Base-by-base conservation (phyloP, 2,329 filamentous ascomycete species). In the Escovopsis sp. region DNA sequence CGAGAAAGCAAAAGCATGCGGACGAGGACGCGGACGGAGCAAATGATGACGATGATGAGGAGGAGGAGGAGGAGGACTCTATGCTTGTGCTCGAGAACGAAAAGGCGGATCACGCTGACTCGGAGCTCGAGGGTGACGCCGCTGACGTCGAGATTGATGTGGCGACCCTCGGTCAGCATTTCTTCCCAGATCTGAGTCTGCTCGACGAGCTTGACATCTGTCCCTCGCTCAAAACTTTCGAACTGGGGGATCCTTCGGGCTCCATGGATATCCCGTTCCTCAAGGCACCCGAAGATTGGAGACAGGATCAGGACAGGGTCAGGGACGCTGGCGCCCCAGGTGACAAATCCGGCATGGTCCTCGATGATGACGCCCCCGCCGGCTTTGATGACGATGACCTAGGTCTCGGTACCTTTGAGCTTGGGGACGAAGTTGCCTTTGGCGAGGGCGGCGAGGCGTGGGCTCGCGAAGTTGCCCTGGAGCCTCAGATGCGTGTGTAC, bases 361-460 rank as follows among this genome's bases (percentile, higher is more conserved):
- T 94, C 12, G 87, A 94, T 53, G 87, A 88, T 33, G 86, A 93
- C 47, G 87, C 87, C 51, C 82, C 80, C 12, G 73, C 77, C 43
- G 87, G 84, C 10, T 93, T 94, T 51, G 65, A 67, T 35, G 63
- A 66, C 33, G 83, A 88, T 51, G 86, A 88, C 50, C 73, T 80
- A 48, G 74, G 72, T 33, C 66, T 88, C 33, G 84, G 79, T 36
- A 80, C 73, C 38, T 85, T 85, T 42, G 82, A 85, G 48, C 65
- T 81, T 38, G 74, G 77, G 38, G 66, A 75, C 33, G 82, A 93
- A 48, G 75, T 86, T 43, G 85, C 84, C 11, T 98, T 98, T 57
- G 91, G 91, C 26, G 88, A 96, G 59, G 91, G 91, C 46, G 91
- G 91, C 48, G 91, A 98, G 59, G 85, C 82, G 1, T 98, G 91